Base-by-base conservation (phyloP, 139 green algal species). In the Micromonas commoda region DNA sequence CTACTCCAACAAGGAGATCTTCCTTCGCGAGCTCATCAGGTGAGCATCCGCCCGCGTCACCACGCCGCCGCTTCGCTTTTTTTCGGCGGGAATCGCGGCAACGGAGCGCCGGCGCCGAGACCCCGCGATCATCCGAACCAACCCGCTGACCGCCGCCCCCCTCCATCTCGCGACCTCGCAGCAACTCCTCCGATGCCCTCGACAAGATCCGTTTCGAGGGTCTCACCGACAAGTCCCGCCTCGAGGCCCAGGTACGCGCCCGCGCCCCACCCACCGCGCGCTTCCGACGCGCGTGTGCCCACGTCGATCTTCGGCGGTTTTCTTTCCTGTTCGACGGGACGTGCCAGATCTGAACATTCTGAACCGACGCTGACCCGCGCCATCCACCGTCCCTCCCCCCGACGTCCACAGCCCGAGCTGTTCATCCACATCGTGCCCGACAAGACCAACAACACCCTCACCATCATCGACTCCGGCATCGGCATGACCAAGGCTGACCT, bases 161-260 rank as follows among this genome's bases (percentile, higher is more conserved):
- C 26, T 71, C 45, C 19, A 52, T 39, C 26, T 33, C 2, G 3
- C 26, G n/a, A n/a, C n/a, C n/a, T n/a, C 64, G 64, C 37, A 75
- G 51, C 29, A 80, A 80, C 74, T 80, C 60, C 28, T 73, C 61
- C 33, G 74, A 99, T 91, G 96, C 96, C 0, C 79, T 99, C 33
- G 96, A 99, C 89, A 99, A 99, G 89, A 97, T 99, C 84, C 82
- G 88, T 65, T 98, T 96, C 89, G 87, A 97, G 91, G 87, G 82
- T 35, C 90, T 99, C 45, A 99, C 95, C 1, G 95, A 99, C 89
- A 99, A 99, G 91, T 83, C 80, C n/a, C 91, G 94, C 72, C 86
- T 99, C 70, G 95, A 98, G 33, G 80, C 78, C 37, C 82, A 97
- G 82, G 63, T 70, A 31, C 61, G 61, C 24, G 45, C 45, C 9